phyloP scores from a whole-genome alignment of 2,329 filamentous ascomycete genomes.

The Ilyonectria sp. region DNA sequence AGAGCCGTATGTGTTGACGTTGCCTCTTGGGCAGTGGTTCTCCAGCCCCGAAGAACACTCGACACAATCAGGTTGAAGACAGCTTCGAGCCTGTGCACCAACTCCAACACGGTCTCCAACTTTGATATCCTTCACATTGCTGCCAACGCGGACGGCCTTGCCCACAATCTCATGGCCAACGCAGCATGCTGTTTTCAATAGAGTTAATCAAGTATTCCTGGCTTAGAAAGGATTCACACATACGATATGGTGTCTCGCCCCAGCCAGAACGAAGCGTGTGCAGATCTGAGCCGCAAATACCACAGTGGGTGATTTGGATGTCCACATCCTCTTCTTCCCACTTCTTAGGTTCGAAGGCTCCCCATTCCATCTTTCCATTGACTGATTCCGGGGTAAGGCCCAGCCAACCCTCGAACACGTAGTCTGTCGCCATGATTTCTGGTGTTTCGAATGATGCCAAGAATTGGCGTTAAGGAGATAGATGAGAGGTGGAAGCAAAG shows the following conservation, averaged over 20 bases:
- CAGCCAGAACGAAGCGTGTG: slow-evolving; percentile 72
- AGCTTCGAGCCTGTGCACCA: slow-evolving; percentile 76
- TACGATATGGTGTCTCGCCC: slow-evolving; percentile 47
- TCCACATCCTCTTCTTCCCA: slow-evolving; percentile 78
- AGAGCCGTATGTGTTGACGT: slow-evolving; percentile 72
- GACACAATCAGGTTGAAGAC: slow-evolving; percentile 56
- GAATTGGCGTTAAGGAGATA: no score
- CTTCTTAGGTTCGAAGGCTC: slow-evolving; percentile 72
- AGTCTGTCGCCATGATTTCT: slow-evolving; percentile 17
- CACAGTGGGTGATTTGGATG: slow-evolving; percentile 76
- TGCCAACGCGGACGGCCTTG: slow-evolving; percentile 67
- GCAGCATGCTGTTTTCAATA: slow-evolving; percentile 58
- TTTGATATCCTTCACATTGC: slow-evolving; percentile 65
- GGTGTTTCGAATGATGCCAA: no score
- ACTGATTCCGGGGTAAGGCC: slow-evolving; percentile 58
- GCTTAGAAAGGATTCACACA: not conserved
- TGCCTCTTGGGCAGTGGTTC: slow-evolving; percentile 74
- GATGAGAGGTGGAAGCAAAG: not conserved
- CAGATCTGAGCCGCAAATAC: slow-evolving; percentile 75
- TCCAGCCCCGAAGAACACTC: slow-evolving; percentile 75
- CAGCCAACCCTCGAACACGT: slow-evolving; percentile 58
- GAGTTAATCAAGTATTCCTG: slow-evolving; percentile 3
- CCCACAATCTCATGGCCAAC: slow-evolving; percentile 79
- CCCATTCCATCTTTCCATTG: slow-evolving; percentile 69
- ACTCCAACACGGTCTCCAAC: slow-evolving; percentile 77